phyloP scores from a whole-genome alignment of 371 early-diverging fungal genomes.

The Choanephora cucurbitarum region DNA sequence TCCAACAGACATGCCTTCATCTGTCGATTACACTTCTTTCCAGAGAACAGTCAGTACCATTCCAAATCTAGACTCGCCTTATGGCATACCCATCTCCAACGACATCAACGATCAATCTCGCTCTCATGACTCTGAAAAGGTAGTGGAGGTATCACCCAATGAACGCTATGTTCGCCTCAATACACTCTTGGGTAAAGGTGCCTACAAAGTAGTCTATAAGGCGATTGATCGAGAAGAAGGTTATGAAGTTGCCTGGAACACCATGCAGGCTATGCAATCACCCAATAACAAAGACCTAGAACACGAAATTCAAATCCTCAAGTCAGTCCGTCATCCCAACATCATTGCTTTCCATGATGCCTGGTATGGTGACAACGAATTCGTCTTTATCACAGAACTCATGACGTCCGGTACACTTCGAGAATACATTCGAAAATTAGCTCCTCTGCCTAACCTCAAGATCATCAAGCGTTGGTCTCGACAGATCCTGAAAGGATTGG shows the following conservation, averaged over 20 bases:
- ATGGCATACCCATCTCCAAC: constrained; percentile 2
- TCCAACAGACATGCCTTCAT: background rate
- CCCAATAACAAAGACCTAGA: constrained; percentile 67
- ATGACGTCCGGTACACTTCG: constrained; percentile 91
- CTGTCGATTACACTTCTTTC: background rate
- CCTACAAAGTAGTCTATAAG: constrained; percentile 91
- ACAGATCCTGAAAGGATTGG: constrained; percentile 83
- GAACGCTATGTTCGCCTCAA: constrained; percentile 68
- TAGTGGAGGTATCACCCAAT: constrained; percentile 72
- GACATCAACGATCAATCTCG: constrained; percentile 44
- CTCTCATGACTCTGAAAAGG: constrained; percentile 62
- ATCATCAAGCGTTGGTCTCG: constrained; percentile 83
- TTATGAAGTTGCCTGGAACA: constrained; percentile 94
- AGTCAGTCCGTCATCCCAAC: constrained; percentile 81
- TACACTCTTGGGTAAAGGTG: constrained; percentile 68
- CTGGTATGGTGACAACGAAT: constrained; percentile 75
- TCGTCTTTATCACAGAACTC: constrained; percentile 91
- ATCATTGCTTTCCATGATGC: constrained; percentile 87
- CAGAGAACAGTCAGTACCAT: background rate
- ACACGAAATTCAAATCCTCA: constrained; percentile 82
- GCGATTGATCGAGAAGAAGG: constrained; percentile 92
- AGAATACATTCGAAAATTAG: constrained; percentile 68
- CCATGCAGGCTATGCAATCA: constrained; percentile 54
- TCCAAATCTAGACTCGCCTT: background rate
- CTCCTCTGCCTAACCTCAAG: constrained; percentile 64